phyloP scores from a whole-genome alignment of 495 filamentous ascomycete species.

The Penicillium salamii region DNA sequence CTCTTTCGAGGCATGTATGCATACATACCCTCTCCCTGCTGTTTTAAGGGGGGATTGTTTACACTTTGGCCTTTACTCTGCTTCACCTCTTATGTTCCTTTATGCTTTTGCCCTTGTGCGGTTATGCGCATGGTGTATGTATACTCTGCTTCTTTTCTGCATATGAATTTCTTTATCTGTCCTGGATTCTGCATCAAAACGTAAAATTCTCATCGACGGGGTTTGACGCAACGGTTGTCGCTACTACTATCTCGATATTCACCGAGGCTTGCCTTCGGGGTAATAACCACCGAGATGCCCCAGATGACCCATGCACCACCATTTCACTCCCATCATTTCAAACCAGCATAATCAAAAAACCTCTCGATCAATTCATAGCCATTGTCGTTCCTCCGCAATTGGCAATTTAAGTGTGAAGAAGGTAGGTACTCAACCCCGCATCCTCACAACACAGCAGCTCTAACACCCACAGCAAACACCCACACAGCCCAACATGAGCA shows the following conservation, averaged over 20 bases:
- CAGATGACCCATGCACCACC: neutral
- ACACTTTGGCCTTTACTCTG: neutral
- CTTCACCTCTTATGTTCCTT: conserved; percentile 1
- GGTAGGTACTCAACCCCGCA: neutral
- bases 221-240: too few relatives aligned
- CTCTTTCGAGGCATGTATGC: conserved; percentile 2
- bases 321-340: neutral
- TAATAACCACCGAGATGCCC: conserved; percentile 1
- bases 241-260: too few relatives aligned
- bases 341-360: too few relatives aligned
- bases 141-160: conserved; percentile 8
- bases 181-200: neutral
- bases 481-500: conserved; percentile 16
- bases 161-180: conserved; percentile 5
- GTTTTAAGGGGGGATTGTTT: neutral
- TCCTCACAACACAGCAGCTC: neutral
- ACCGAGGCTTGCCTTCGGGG: neutral
- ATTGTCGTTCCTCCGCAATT: too few relatives aligned
- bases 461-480: neutral
- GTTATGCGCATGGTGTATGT: conserved; percentile 7
- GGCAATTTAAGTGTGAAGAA: too few relatives aligned
- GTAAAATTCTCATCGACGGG: too few relatives aligned
- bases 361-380: too few relatives aligned
- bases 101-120: conserved; percentile 5
- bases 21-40: conserved; percentile 9